Base-by-base conservation (phyloP, 2,329 filamentous ascomycete species). In the Dendryphion nanum region DNA sequence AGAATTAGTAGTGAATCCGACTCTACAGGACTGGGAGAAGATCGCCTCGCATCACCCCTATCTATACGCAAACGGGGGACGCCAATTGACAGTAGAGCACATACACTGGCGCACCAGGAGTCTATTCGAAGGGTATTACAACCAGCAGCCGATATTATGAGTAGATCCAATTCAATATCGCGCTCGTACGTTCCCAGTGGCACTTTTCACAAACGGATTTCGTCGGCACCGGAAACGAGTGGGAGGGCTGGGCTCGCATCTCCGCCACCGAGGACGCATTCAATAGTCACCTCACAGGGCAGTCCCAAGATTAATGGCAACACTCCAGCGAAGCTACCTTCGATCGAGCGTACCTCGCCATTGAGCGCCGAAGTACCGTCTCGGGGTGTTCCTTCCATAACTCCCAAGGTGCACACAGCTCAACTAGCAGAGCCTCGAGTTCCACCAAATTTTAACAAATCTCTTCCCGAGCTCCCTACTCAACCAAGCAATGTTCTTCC, bases 121-220 rank as follows among this genome's bases (percentile, higher is more conserved):
- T 61, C 57, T 2, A 44, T 63, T 12, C 48, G 53, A 18, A 44
- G 41, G 8, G 50, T 63, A n/a, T 41, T 64, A 21, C 61, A 64
- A 34, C 61, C 62, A 18, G 59, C 60, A 7, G 55, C 58, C 3
- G 59, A 64, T 20, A 60, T 63, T 12, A 42, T 61, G 35, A 63
- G 56, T 37, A 49, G 55, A 17, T 54, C 57, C 2, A 62, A 50
- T 37, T 59, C 52, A 13, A 38, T 52, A 5, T 38, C 47, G 19
- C 48, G 51, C 13, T 32, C 45, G 6, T 34, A 48, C 35, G 15
- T 42, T 4, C 37, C 47, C 1, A 44, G 45, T 2, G 40, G 23
- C 10, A 53, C 29, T 28, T 45, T 44, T 20, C 57, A 60, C 34
- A 61, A 55, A 41, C 59, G 62, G 15, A 53, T 61, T n/a, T 51